Evolutionary conservation across 208 protist genomes (phyloP).

Genomic region (Spongospora subterranea): DNA sequence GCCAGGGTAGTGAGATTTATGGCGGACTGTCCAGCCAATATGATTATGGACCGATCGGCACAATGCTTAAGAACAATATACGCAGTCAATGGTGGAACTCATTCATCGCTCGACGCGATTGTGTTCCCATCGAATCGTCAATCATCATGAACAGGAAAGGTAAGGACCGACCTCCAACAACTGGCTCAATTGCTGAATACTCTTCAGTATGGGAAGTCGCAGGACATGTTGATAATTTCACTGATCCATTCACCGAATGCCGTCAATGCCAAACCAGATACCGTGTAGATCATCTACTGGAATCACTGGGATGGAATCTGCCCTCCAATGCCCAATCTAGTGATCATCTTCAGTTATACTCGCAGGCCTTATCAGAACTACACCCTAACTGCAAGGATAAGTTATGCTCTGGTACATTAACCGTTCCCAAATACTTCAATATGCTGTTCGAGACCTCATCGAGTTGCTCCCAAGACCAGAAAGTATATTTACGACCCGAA

Average conservation of each 20-base stretch:
- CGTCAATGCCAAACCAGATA: background rate
- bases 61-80: background rate
- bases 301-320: background rate
- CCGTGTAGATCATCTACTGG: slow-evolving; percentile 31
- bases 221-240: slow-evolving; percentile 50
- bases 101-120: slow-evolving; percentile 11
- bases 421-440: background rate
- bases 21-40: slow-evolving; percentile 57
- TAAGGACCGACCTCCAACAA: background rate
- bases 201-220: slow-evolving; percentile 20
- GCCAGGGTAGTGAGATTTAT: slow-evolving; percentile 61
- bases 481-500: slow-evolving; percentile 30
- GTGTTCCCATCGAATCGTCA: background rate
- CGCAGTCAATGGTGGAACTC: background rate
- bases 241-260: background rate
- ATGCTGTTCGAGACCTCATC: slow-evolving; percentile 38
- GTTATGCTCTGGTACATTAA: background rate
- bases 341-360: slow-evolving; percentile 42
- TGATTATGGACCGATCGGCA: slow-evolving; percentile 61
- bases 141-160: slow-evolving; percentile 48
- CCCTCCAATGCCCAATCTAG: background rate
- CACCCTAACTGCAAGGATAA: background rate
- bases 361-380: background rate
- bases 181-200: background rate
- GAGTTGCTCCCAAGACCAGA: background rate